A percentile compares a stretch with the other conserved stretches of the same genome.
Conservation (phyloP, 1,139 yeast genomes). For the Diutina ranongensis region DNA sequence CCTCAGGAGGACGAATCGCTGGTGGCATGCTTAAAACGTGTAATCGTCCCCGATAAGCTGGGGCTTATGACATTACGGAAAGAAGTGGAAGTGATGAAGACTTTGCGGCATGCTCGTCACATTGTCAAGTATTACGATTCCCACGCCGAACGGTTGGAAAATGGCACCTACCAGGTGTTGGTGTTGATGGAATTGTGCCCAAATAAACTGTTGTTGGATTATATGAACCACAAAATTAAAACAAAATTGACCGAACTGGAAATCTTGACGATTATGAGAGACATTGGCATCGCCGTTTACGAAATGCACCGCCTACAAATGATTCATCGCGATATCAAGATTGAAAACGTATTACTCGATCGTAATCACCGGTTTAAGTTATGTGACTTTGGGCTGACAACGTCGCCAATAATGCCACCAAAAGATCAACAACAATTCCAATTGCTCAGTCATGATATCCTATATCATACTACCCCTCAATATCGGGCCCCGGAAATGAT, state of each 20-base stretch:
- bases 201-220: slow-evolving; percentile 58
- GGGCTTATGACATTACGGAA: slow-evolving; percentile 56
- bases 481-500: slow-evolving; percentile 96
- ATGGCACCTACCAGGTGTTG: slow-evolving; percentile 57
- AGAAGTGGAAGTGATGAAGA: slow-evolving; percentile 76
- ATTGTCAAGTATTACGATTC: slow-evolving; percentile 67
- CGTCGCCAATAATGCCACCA: slow-evolving; percentile 57
- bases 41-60: slow-evolving; percentile 58
- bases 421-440: slow-evolving; percentile 54
- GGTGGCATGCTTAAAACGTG: slow-evolving; percentile 62
- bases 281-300: slow-evolving; percentile 54
- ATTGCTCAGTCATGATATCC: slow-evolving; percentile 66
- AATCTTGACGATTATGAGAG: slow-evolving; percentile 54
- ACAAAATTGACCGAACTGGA: slow-evolving; percentile 53
- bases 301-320: slow-evolving; percentile 58
- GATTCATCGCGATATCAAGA: slow-evolving; percentile 79
- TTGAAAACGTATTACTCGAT: slow-evolving; percentile 85
- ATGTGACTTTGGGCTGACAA: slow-evolving; percentile 93
- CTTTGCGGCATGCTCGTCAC: slow-evolving; percentile 40
- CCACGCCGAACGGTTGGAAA: slow-evolving; percentile 54
- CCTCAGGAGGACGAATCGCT: slow-evolving; percentile 25
- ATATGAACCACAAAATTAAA: slow-evolving; percentile 59
- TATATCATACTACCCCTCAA: slow-evolving; percentile 94
- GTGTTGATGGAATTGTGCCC: slow-evolving; percentile 74
- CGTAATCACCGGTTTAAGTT: slow-evolving; percentile 63